phyloP scores from a whole-genome alignment of 345 rosid genomes.

The Citrus trifoliata region DNA sequence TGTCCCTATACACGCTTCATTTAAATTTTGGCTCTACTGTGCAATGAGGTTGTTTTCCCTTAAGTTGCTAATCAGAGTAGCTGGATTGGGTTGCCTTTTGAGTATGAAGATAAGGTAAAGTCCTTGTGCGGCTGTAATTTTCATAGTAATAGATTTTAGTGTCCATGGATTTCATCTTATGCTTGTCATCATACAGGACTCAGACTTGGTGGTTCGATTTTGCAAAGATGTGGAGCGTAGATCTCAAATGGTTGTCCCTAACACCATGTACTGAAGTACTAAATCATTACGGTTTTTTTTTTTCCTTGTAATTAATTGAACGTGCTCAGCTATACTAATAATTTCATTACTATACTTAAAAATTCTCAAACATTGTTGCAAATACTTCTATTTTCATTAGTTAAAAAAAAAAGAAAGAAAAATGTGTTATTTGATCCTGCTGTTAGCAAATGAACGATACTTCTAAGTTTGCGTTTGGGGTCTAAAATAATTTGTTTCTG shows the following conservation, averaged over 20 bases:
- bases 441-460: not conserved
- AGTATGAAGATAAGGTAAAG: slow-evolving; percentile 63
- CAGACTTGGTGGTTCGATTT: slow-evolving; percentile 73
- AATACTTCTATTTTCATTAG: not conserved
- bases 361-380: not conserved
- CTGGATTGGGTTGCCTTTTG: slow-evolving; percentile 65
- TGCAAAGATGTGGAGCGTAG: slow-evolving; percentile 92
- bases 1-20: not conserved
- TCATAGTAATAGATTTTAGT: not conserved
- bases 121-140: not conserved
- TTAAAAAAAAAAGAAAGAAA: not conserved
- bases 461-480: not conserved
- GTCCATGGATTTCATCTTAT: not conserved
- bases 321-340: not conserved
- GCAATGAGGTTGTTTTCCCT: slow-evolving; percentile 34
- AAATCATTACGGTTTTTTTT: slow-evolving; percentile 9
- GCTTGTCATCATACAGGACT: slow-evolving; percentile 42
- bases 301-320: not conserved
- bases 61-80: slow-evolving; percentile 54
- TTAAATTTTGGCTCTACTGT: not conserved
- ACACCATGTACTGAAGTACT: slow-evolving; percentile 30
- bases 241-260: slow-evolving; percentile 64
- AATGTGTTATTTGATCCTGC: not conserved
- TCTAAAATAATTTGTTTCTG: not conserved
- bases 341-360: not conserved